Evolutionary conservation across 441 rosid species (phyloP).

Genomic region (Arabidopsis lyrata): DNA sequence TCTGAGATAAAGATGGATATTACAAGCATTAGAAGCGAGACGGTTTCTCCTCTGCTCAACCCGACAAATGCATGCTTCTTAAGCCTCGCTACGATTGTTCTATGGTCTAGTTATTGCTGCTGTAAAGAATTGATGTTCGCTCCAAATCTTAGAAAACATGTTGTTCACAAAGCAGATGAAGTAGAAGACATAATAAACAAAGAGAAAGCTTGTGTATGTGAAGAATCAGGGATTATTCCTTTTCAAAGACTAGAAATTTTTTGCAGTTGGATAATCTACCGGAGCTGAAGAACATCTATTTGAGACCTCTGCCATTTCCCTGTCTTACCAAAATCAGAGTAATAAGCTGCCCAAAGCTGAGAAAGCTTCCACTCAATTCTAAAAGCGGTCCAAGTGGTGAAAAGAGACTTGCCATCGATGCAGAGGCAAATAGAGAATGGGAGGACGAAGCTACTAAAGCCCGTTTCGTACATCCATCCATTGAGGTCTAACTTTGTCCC

Average conservation of each 20-base stretch:
- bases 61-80: not conserved
- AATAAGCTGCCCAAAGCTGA: not conserved
- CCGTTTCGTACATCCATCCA: not conserved
- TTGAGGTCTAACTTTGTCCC: not conserved
- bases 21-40: not conserved
- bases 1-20: not conserved
- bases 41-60: too few species aligned
- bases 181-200: too few species aligned
- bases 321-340: fast-evolving
- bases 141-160: too few species aligned
- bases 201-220: too few species aligned
- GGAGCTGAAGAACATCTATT: too few species aligned
- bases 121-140: too few species aligned
- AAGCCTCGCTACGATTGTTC: not conserved
- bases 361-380: conserved; percentile 1
- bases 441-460: conserved; percentile 7
- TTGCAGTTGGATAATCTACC: too few species aligned
- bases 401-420: not conserved
- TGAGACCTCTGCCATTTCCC: not conserved
- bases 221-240: too few species aligned
- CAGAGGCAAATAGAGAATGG: not conserved
- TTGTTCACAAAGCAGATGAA: too few species aligned
- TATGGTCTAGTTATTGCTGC: too few species aligned
- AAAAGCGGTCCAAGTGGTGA: not conserved
- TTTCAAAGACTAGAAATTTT: too few species aligned